Percentiles rank a stretch among this genome's conserved stretches.
phyloP scores from a whole-genome alignment of 2,329 filamentous ascomycete genomes.

The Penicillium sp. region DNA sequence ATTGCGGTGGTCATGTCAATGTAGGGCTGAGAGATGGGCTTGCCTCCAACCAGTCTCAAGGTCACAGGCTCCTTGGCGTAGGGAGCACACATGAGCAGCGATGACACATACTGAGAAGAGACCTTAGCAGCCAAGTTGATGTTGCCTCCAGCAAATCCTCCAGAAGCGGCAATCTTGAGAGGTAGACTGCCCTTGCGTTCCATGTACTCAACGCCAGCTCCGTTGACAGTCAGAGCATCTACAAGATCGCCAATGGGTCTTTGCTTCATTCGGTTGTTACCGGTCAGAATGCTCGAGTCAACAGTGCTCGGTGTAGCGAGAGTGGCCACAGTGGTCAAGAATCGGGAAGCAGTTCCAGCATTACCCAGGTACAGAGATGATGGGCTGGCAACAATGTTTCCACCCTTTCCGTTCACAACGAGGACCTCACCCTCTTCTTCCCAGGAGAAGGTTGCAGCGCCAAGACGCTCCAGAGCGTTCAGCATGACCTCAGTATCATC shows the following conservation, averaged over 20 bases:
- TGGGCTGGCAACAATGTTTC: slow-evolving; percentile 72
- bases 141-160: slow-evolving; percentile 78
- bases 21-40: slow-evolving; percentile 94
- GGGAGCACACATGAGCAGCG: slow-evolving; percentile 92
- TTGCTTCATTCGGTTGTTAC: slow-evolving; percentile 94
- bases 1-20: slow-evolving; percentile 99
- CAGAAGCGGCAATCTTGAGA: slow-evolving; percentile 75
- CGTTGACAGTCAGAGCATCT: slow-evolving; percentile 83
- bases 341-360: slow-evolving; percentile 91
- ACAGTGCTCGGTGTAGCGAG: slow-evolving; percentile 68
- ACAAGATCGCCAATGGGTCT: slow-evolving; percentile 91
- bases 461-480: slow-evolving; percentile 79
- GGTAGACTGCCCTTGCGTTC: slow-evolving; percentile 83
- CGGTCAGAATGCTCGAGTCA: slow-evolving; percentile 77
- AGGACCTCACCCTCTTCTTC: slow-evolving; percentile 91
- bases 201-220: slow-evolving; percentile 81
- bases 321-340: slow-evolving; percentile 87
- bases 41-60: slow-evolving; percentile 86
- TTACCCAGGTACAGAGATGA: slow-evolving; percentile 90
- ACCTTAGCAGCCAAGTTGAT: slow-evolving; percentile 94
- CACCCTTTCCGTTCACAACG: slow-evolving; percentile 87
- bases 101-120: slow-evolving; percentile 98
- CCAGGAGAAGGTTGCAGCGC: slow-evolving; percentile 88
- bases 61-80: slow-evolving; percentile 95
- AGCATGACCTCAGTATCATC: slow-evolving; percentile 98